phyloP scores from a whole-genome alignment of 2,329 filamentous ascomycete genomes.

The Cordyceps cicadae region DNA sequence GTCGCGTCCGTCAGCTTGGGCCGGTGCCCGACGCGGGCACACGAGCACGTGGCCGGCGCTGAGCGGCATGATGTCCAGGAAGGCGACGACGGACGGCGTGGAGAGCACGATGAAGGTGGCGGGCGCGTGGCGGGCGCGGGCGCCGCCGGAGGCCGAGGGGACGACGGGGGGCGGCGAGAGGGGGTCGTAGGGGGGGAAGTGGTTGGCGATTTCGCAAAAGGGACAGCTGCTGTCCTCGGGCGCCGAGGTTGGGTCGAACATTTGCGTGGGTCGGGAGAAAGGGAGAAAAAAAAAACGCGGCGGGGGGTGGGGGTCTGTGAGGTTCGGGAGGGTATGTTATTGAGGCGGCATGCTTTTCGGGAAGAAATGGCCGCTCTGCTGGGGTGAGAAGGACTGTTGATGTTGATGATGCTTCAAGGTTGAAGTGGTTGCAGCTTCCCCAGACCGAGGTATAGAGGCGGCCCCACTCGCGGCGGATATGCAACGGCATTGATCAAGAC shows the following conservation, averaged over 20 bases:
- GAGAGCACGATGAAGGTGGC: constrained; percentile 63
- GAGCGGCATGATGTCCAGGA: constrained; percentile 88
- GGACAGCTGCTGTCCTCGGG: constrained; percentile 37
- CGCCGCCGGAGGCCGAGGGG: constrained; percentile 25
- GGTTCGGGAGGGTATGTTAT: neutral
- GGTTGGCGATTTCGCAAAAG: constrained; percentile 51
- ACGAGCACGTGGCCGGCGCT: constrained; percentile 76
- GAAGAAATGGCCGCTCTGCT: neutral
- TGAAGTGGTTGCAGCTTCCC: neutral
- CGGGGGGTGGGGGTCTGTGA: too few species aligned
- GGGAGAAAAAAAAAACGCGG: neutral
- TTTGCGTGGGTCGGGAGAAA: neutral
- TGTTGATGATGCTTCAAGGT: neutral
- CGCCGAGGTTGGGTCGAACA: constrained; percentile 29
- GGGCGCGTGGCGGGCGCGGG: constrained; percentile 21
- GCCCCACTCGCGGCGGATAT: constrained; percentile 3
- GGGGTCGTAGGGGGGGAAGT: constrained; percentile 41
- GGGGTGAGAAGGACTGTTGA: neutral
- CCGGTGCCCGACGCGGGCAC: constrained; percentile 64
- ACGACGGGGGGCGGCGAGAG: constrained; percentile 33
- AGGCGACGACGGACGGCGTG: constrained; percentile 70
- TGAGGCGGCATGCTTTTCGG: neutral
- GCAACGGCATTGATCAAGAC: neutral
- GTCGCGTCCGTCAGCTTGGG: constrained; percentile 68
- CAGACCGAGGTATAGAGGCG: constrained; percentile 8